Conservation (phyloP, 2,329 filamentous ascomycete genomes). For the Parastagonospora nodorum region DNA sequence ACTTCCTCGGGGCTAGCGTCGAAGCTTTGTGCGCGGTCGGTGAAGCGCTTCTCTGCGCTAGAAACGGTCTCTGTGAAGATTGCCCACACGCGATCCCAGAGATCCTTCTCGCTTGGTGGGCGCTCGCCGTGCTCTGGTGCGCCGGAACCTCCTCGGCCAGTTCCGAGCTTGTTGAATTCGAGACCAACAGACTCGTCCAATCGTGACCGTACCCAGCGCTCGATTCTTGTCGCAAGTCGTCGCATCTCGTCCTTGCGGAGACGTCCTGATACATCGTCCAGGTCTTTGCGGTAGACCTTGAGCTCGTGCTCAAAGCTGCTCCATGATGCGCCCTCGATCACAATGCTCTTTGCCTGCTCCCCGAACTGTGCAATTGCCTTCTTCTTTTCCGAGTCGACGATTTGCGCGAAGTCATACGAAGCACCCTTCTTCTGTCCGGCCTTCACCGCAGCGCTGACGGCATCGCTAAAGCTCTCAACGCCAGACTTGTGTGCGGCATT, state of each 20-base stretch:
- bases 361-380: slow-evolving; percentile 77
- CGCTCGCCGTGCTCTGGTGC: slow-evolving; percentile 79
- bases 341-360: slow-evolving; percentile 72
- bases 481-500: slow-evolving; percentile 87
- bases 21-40: slow-evolving; percentile 88
- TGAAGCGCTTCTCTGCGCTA: slow-evolving; percentile 84
- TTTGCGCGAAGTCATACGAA: slow-evolving; percentile 92
- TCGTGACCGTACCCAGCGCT: slow-evolving; percentile 90
- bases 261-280: slow-evolving; percentile 83
- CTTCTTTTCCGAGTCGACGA: slow-evolving; percentile 82
- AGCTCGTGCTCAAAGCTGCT: slow-evolving; percentile 84
- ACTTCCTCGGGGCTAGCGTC: slow-evolving; percentile 91
- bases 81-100: slow-evolving; percentile 96
- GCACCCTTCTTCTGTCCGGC: slow-evolving; percentile 88
- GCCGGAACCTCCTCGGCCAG: slow-evolving; percentile 79
- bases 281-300: slow-evolving; percentile 81
- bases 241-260: slow-evolving; percentile 96
- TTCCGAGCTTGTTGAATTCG: slow-evolving; percentile 95
- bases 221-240: slow-evolving; percentile 84
- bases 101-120: slow-evolving; percentile 73
- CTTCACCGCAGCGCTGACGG: slow-evolving; percentile 86
- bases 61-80: slow-evolving; percentile 81
- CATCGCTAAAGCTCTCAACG: slow-evolving; percentile 81
- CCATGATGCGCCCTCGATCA: slow-evolving; percentile 83
- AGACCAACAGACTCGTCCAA: slow-evolving; percentile 86